These are phyloP conservation scores for Lipomyces starkeyi DNA, from an alignment of 805 yeast genomes.

Conservation along the genomic window DNA sequence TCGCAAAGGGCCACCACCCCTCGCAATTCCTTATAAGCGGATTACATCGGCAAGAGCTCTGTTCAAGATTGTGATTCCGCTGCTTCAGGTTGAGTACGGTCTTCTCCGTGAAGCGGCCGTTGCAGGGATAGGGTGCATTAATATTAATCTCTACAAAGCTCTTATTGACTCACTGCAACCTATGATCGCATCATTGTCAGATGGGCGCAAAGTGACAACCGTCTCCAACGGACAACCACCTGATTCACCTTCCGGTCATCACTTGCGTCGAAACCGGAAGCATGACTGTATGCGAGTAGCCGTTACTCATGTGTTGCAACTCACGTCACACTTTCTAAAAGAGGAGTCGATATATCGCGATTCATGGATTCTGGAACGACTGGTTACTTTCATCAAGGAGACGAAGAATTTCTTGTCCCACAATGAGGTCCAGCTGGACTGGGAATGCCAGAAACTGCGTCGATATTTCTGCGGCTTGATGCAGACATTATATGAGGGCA, in stretches of 20 bases:
- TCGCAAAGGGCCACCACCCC: constrained; percentile 24
- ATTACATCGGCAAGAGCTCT: constrained; percentile 91
- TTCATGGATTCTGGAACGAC: constrained; percentile 67
- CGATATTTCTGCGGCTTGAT: constrained; percentile 83
- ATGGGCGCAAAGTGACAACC: constrained; percentile 8
- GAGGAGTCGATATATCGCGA: constrained; percentile 62
- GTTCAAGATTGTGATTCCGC: constrained; percentile 84
- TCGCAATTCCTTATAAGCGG: constrained; percentile 55
- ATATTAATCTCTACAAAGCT: constrained; percentile 84
- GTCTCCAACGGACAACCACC: constrained; percentile 3
- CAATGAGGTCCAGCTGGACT: constrained; percentile 64
- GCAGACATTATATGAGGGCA: constrained; percentile 66
- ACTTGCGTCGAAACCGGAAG: constrained; percentile 33
- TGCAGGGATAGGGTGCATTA: constrained; percentile 86
- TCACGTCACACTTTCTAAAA: constrained; percentile 67
- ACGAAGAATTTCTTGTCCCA: constrained; percentile 64
- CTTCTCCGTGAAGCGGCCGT: constrained; percentile 84
- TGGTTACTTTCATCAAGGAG: constrained; percentile 66
- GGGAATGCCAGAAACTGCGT: constrained; percentile 76
- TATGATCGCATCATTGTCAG: constrained; percentile 18
- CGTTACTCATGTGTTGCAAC: constrained; percentile 73
- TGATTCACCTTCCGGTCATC: constrained; percentile 23
- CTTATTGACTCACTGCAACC: constrained; percentile 59
- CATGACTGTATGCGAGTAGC: constrained; percentile 64
- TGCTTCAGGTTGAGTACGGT: constrained; percentile 71